Conservation (phyloP, 768 basidiomycete species). For the Multifurca ochricompacta region DNA sequence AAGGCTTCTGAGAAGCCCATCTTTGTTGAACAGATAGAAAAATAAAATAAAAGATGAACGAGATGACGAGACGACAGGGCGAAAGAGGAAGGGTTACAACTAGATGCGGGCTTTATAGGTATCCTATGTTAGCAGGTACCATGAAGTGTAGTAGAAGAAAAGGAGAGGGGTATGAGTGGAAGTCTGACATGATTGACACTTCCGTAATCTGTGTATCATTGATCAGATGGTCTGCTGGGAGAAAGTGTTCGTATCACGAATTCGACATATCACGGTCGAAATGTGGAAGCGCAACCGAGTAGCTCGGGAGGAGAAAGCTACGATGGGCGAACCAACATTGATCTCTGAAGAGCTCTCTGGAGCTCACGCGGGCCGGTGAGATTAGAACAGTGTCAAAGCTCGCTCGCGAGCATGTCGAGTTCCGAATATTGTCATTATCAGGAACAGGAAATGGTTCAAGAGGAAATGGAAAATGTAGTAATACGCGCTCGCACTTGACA, state of each 20-base stretch:
- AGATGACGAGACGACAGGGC: neutral
- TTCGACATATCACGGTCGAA: no score
- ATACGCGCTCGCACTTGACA: neutral
- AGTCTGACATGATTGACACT: neutral
- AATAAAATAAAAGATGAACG: neutral
- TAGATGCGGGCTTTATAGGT: neutral
- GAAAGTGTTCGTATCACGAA: no score
- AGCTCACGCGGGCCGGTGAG: no score
- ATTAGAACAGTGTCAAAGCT: neutral
- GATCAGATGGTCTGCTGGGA: no score
- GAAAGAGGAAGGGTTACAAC: neutral
- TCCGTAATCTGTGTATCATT: neutral
- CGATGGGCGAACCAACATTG: no score
- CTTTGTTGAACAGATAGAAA: neutral
- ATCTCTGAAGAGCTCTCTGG: no score
- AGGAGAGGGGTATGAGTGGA: neutral
- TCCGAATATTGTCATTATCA: conserved; percentile 6
- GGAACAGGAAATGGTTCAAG: no score
- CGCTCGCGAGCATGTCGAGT: neutral
- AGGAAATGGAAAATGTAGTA: no score
- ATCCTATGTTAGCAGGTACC: neutral
- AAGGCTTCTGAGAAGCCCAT: conserved; percentile 12
- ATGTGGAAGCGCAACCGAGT: neutral
- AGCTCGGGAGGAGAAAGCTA: neutral
- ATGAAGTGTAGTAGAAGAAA: neutral